Percentiles rank a stretch among this genome's conserved stretches.
Evolutionary conservation across 23 red algal genomes (phyloP).

Genomic region (Gracilaria gracilis): DNA sequence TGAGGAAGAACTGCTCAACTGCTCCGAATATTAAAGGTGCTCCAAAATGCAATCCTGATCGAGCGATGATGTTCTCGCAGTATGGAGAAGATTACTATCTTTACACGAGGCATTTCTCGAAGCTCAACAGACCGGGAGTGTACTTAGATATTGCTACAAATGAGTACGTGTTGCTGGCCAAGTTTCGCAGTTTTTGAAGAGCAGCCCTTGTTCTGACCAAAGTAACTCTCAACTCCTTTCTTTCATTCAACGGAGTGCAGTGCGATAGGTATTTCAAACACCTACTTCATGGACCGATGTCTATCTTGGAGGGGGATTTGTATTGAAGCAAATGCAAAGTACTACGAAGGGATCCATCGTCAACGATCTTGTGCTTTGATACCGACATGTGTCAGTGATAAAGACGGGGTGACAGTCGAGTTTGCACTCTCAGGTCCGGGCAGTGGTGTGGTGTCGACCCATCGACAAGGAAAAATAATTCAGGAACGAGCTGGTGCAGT

Average conservation of each 20-base stretch:
- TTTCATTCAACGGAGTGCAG: background rate
- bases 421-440: constrained; percentile 44
- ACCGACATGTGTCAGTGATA: constrained; percentile 74
- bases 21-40: constrained; percentile 35
- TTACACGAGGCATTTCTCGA: constrained; percentile 67
- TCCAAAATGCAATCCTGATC: constrained; percentile 39
- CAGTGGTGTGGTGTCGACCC: constrained; percentile 58
- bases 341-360: constrained; percentile 56
- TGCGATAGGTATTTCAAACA: constrained; percentile 68
- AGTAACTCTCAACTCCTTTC: background rate
- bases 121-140: constrained; percentile 59
- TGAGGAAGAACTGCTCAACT: constrained; percentile 39
- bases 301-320: constrained; percentile 72
- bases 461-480: constrained; percentile 36
- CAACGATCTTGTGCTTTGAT: constrained; percentile 63
- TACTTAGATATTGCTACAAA: constrained; percentile 79
- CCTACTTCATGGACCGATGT: constrained; percentile 68
- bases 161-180: constrained; percentile 14
- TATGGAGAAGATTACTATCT: constrained; percentile 73
- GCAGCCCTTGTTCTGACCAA: background rate
- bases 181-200: background rate
- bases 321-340: constrained; percentile 68
- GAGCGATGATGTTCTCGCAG: constrained; percentile 61
- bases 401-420: constrained; percentile 58
- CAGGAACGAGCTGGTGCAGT: constrained; percentile 20